Percentiles rank a stretch among this genome's conserved stretches.
phyloP scores from a whole-genome alignment of 768 basidiomycete genomes.

The Sutorius australiensis region DNA sequence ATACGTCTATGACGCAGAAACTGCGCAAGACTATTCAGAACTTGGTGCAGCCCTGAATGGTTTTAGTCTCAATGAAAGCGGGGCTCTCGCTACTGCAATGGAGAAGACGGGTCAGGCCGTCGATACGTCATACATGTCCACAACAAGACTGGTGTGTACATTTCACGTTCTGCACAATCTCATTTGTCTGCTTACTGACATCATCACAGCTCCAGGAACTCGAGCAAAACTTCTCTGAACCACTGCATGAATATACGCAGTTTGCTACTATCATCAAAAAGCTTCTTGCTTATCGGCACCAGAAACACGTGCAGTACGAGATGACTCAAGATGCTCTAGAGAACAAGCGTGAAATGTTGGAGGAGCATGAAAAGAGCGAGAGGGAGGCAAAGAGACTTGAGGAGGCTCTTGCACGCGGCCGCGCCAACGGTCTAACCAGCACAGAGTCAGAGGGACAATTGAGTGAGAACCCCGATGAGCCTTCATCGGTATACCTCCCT shows the following conservation, averaged over 20 bases:
- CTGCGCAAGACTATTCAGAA: constrained; percentile 83
- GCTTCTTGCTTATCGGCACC: constrained; percentile 90
- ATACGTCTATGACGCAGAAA: constrained; percentile 44
- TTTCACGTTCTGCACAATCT: constrained; percentile 3
- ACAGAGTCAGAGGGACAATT: constrained; percentile 31
- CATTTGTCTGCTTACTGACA: constrained; percentile 5
- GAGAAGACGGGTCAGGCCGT: constrained; percentile 98
- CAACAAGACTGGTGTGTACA: constrained; percentile 72
- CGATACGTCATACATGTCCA: constrained; percentile 90
- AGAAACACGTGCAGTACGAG: constrained; percentile 97
- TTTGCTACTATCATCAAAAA: constrained; percentile 95
- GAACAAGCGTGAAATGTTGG: constrained; percentile 76
- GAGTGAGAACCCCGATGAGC: constrained; percentile 37
- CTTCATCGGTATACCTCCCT: constrained; percentile 54
- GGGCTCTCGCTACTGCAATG: constrained; percentile 71
- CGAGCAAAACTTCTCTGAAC: constrained; percentile 94
- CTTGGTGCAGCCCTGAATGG: constrained; percentile 90
- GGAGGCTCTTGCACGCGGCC: constrained; percentile 72
- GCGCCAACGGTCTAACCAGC: constrained; percentile 28
- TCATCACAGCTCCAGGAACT: constrained; percentile 77
- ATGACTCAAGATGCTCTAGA: constrained; percentile 93
- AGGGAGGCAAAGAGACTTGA: constrained; percentile 85
- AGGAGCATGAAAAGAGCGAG: constrained; percentile 90
- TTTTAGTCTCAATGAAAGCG: constrained; percentile 84
- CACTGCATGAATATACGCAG: constrained; percentile 92